Conservation (phyloP, 805 yeast species). For the Cyberlindnera suaveolens region DNA sequence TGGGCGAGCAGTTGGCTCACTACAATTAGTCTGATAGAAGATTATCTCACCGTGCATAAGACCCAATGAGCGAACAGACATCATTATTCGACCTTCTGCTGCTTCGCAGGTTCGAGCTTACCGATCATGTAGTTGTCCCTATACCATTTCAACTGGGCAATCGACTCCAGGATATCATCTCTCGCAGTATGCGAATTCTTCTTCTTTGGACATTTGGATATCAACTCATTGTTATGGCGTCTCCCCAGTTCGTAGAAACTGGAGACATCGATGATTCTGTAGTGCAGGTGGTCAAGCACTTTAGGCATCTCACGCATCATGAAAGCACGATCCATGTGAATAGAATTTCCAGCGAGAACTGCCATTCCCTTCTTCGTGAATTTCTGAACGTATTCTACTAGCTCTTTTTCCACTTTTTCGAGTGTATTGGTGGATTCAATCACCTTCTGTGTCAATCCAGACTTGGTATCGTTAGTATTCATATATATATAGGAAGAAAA, state of each 20-base stretch:
- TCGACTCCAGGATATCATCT: constrained; percentile 84
- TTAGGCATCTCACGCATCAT: constrained; percentile 79
- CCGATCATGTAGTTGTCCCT: constrained; percentile 51
- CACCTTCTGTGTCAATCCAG: constrained; percentile 75
- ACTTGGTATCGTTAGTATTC: constrained; percentile 15
- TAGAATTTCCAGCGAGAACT: constrained; percentile 83
- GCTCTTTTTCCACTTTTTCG: constrained; percentile 56
- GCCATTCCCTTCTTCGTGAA: constrained; percentile 54
- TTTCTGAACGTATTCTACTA: constrained; percentile 53
- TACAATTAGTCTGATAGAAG: no score
- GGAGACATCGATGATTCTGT: constrained; percentile 88
- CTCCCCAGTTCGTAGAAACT: constrained; percentile 71
- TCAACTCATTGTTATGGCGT: constrained; percentile 67
- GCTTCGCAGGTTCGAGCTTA: neutral
- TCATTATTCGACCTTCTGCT: neutral
- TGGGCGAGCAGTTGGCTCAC: no score
- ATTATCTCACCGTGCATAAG: no score
- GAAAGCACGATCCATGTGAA: constrained; percentile 87
- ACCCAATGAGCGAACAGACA: no score
- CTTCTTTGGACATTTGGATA: constrained; percentile 56
- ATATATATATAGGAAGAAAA: neutral
- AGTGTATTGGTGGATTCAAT: constrained; percentile 47
- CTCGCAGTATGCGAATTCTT: constrained; percentile 76
- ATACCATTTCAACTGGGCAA: constrained; percentile 76
- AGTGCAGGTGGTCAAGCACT: constrained; percentile 45